phyloP scores from a whole-genome alignment of 345 rosid species.

The Bruguiera parviflora region DNA sequence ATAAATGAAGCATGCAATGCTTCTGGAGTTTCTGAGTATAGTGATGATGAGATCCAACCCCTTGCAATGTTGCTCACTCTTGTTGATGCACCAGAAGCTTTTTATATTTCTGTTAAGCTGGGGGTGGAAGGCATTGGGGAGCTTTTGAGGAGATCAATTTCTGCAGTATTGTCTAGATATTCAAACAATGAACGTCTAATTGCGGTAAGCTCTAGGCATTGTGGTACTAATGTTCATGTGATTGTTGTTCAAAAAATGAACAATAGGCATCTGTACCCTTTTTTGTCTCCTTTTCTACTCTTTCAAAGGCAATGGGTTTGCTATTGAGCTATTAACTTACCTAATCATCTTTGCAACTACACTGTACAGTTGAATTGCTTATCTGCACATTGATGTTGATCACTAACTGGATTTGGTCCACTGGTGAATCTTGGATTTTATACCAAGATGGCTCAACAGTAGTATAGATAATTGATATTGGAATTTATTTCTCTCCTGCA shows the following conservation, averaged over 20 bases:
- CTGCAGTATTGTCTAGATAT: constrained; percentile 71
- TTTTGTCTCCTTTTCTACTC: no score
- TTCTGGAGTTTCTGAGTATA: constrained; percentile 80
- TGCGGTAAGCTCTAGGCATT: constrained; percentile 46
- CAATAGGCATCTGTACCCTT: no score
- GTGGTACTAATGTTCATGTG: background rate
- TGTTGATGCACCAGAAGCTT: constrained; percentile 96
- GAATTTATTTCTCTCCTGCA: background rate
- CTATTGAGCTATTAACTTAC: no score
- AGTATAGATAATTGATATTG: no score
- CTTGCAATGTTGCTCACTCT: constrained; percentile 71
- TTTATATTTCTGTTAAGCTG: constrained; percentile 87
- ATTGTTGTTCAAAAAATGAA: no score
- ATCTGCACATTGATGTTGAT: no score
- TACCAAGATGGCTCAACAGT: background rate
- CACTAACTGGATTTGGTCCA: no score
- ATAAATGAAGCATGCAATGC: constrained; percentile 72
- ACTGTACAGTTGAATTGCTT: no score
- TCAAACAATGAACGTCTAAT: constrained; percentile 80
- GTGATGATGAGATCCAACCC: constrained; percentile 82
- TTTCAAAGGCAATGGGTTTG: no score
- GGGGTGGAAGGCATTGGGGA: constrained; percentile 95
- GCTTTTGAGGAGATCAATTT: constrained; percentile 84
- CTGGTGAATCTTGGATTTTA: background rate
- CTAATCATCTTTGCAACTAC: no score